Conservation (phyloP, 768 basidiomycete genomes). For the Leccinum disarticulatum region DNA sequence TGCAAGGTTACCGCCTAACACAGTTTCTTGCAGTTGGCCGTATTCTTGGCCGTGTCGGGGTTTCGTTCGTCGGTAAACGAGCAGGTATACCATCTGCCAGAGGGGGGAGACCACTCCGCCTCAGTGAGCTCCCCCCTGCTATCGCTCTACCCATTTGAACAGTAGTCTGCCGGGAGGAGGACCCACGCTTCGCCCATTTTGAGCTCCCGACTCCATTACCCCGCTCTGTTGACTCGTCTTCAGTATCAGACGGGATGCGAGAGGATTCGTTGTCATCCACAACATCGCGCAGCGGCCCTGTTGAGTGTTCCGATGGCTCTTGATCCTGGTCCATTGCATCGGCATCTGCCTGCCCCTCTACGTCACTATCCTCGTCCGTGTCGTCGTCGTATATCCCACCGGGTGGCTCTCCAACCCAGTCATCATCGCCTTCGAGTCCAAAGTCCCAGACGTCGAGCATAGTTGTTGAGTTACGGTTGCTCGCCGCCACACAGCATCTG, state of each 20-base stretch:
- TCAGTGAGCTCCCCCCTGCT: conserved; percentile 25
- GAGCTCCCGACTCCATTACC: conserved; percentile 29
- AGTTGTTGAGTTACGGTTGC: conserved; percentile 74
- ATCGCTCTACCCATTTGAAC: conserved; percentile 18
- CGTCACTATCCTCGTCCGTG: conserved; percentile 45
- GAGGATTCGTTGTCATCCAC: conserved; percentile 27
- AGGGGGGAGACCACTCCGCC: conserved; percentile 28
- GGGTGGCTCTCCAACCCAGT: conserved; percentile 79
- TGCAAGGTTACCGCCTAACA: conserved; percentile 40
- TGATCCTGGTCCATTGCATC: conserved; percentile 76
- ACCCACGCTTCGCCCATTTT: conserved; percentile 29
- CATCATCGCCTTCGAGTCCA: conserved; percentile 69
- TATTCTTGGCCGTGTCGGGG: conserved; percentile 61
- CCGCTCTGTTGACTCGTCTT: conserved; percentile 35
- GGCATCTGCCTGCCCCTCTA: conserved; percentile 55
- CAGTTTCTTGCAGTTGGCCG: conserved; percentile 38
- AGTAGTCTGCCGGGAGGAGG: conserved; percentile 18
- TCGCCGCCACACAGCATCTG: conserved; percentile 92
- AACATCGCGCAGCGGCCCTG: conserved; percentile 28
- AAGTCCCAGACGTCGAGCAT: conserved; percentile 92
- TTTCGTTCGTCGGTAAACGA: conserved; percentile 47
- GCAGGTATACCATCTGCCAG: conserved; percentile 33
- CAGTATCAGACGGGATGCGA: conserved; percentile 28
- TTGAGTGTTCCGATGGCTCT: conserved; percentile 35
- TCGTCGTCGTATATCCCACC: conserved; percentile 73